A percentile compares a stretch with the other conserved stretches of the same genome.
Conservation (phyloP, 805 yeast genomes). For the Zygosaccharomyces siamensis region DNA sequence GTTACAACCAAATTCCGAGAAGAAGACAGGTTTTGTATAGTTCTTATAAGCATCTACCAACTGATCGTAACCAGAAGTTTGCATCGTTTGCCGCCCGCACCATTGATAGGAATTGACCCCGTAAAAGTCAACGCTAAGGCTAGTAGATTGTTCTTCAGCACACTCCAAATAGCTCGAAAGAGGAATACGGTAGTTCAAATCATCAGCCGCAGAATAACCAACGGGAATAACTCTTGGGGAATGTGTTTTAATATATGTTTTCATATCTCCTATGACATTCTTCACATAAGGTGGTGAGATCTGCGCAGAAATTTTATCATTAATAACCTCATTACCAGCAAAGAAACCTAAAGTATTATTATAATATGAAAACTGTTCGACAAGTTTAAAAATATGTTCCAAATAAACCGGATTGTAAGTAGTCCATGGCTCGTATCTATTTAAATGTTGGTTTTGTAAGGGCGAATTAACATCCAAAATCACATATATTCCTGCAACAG, state of each 20-base stretch:
- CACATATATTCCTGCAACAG: slow-evolving; percentile 87
- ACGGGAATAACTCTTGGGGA: slow-evolving; percentile 71
- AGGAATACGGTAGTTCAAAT: slow-evolving; percentile 66
- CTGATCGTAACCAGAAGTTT: slow-evolving; percentile 68
- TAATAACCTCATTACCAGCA: slow-evolving; percentile 88
- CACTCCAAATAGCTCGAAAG: slow-evolving; percentile 80
- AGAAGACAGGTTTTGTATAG: slow-evolving; percentile 72
- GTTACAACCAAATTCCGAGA: slow-evolving; percentile 92
- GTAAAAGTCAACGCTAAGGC: slow-evolving; percentile 70
- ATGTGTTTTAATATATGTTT: slow-evolving; percentile 56
- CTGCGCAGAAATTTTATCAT: slow-evolving; percentile 66
- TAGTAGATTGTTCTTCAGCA: slow-evolving; percentile 44
- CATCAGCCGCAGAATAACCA: slow-evolving; percentile 97
- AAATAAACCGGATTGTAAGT: slow-evolving; percentile 68
- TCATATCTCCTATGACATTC: slow-evolving; percentile 76
- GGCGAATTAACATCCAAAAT: slow-evolving; percentile 92
- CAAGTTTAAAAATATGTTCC: slow-evolving; percentile 69
- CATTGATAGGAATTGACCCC: slow-evolving; percentile 94
- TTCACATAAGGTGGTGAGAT: slow-evolving; percentile 72
- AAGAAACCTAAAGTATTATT: slow-evolving; percentile 88
- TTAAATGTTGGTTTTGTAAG: slow-evolving; percentile 65
- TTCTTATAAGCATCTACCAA: slow-evolving; percentile 66
- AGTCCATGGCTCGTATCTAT: slow-evolving; percentile 92
- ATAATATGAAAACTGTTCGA: slow-evolving; percentile 75
- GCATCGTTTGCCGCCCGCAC: slow-evolving; percentile 89